A percentile compares a stretch with the other conserved stretches of the same genome.
These are phyloP conservation scores for Suillus subalutaceus DNA, from an alignment of 768 basidiomycete species.

Conservation along the genomic window DNA sequence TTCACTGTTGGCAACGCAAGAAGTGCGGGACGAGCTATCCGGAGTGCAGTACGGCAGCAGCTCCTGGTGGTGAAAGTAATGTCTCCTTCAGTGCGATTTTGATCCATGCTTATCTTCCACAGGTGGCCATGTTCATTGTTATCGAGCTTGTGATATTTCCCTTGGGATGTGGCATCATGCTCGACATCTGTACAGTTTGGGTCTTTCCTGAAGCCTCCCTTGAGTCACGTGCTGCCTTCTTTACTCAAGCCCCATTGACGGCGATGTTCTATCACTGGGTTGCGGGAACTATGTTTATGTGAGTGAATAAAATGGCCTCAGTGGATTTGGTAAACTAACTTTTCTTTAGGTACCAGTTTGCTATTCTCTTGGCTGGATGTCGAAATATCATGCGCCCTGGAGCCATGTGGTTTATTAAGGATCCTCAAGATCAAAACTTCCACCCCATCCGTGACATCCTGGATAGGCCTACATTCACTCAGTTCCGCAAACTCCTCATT, in stretches of 20 bases:
- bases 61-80: constrained; percentile 84
- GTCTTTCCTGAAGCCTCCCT: constrained; percentile 79
- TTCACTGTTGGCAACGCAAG: constrained; percentile 76
- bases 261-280: constrained; percentile 92
- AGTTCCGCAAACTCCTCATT: constrained; percentile 82
- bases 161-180: constrained; percentile 80
- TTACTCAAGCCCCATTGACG: constrained; percentile 76
- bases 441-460: constrained; percentile 93
- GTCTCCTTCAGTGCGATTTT: background rate
- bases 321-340: constrained; percentile 5
- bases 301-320: constrained; percentile 22
- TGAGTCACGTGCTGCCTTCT: constrained; percentile 62
- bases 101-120: constrained; percentile 15
- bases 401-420: constrained; percentile 96
- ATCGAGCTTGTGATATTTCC: constrained; percentile 92
- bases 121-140: constrained; percentile 93
- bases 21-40: constrained; percentile 70
- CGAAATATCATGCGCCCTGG: constrained; percentile 86
- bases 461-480: constrained; percentile 78
- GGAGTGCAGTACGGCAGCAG: constrained; percentile 79
- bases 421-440: constrained; percentile 91
- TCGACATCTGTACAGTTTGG: constrained; percentile 84
- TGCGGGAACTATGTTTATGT: constrained; percentile 93
- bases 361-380: constrained; percentile 78
- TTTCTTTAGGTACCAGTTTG: constrained; percentile 81